Evolutionary conservation across 164 flowering plant genomes (phyloP), one percentile per base, ranked within the genome.

Genomic region (Chimonanthus praecox): DNA sequence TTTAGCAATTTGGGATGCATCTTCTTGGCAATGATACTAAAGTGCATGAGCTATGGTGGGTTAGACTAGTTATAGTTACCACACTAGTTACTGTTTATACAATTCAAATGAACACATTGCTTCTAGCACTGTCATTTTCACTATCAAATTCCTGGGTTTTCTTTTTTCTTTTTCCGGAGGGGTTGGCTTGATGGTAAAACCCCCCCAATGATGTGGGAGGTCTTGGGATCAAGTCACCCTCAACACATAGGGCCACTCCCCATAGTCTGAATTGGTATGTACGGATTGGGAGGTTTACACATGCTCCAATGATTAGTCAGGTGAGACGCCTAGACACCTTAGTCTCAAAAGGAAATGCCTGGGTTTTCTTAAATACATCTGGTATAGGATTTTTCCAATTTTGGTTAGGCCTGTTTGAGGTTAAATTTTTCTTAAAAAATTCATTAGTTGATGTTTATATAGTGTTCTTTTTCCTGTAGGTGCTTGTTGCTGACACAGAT

Each of bases 401-500:
- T 8, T 69, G 21, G 18, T 9, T 69, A 4, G 20, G 4, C 8
- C 44, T 51, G 3, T 58, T 2, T 33, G 5, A 21, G 21, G 8
- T 7, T 70, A 3, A 10, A 7, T 54, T 33, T 70, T 70, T 33
- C 0, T 9, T 9, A 49, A 2, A 49, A 49, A 5, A 6, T 49
- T 5, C 51, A 46, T 8, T 64, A 66, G 1, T 65, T 45, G 68
- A 44, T 58, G 43, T 49, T 16, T 61, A 5, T 44, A 4, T 13
- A 5, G 47, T 66, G 50, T 7, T 65, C 44, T 76, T 78, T 72
- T 46, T 58, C 66, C 18, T 78, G 20, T 74, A 95, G 98, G 97
- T 96, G 63, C 92, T 96, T 78, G 83, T 96, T 65, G 98, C 97
- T 71, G 97, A 96, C 82, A 83, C 92, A 4, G 95, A 94, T 69